Base-by-base conservation (phyloP, 2,329 filamentous ascomycete genomes). In the Lecanicillium sp. region DNA sequence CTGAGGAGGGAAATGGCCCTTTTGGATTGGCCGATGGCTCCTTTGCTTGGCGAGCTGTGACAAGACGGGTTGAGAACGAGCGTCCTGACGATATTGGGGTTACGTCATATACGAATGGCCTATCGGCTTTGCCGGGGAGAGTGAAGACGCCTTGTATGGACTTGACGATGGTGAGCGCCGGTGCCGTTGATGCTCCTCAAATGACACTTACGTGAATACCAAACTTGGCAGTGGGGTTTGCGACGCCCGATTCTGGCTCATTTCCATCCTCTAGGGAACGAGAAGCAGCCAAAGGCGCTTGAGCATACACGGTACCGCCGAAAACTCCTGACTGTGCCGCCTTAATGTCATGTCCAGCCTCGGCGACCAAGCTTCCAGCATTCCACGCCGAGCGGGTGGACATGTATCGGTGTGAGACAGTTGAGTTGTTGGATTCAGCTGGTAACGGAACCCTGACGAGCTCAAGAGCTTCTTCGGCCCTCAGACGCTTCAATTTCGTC, bases 81-180 rank as follows among this genome's bases (percentile, higher is more conserved):
- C 66, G 62, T 10, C 68, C 68, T 3, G 64, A 58, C 17, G 65
- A 58, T 3, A 75, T 46, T 4, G 59, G 54, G 3, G 61, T 59
- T 3, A 74, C 68, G 17, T 65, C 61, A 51, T 74, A 74, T 37
- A 78, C 53, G 47, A 72, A 76, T 2, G 74, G 73, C 3, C 72
- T 64, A 43, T 75, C 68, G 2, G 50, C 42, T 4, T 59, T 51
- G 5, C 69, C 74, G 0, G 60, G 57, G 17, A 67, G 62, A 3
- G 70, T 70, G 49, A 77, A 79, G 48, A 66, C 72, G 8, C 72
- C 74, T 47, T 76, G 69, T 17, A 78, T 71, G 8, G 71, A 69
- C 72, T n/a, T 14, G 17, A 6, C 12, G 20, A 43, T n/a, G 40
- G 38, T 40, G 13, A 19, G 27, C 14, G 25, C 34, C 15, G 14